Evolutionary conservation across 2,329 filamentous ascomycete species (phyloP).

Genomic region (Zalaria sp.): DNA sequence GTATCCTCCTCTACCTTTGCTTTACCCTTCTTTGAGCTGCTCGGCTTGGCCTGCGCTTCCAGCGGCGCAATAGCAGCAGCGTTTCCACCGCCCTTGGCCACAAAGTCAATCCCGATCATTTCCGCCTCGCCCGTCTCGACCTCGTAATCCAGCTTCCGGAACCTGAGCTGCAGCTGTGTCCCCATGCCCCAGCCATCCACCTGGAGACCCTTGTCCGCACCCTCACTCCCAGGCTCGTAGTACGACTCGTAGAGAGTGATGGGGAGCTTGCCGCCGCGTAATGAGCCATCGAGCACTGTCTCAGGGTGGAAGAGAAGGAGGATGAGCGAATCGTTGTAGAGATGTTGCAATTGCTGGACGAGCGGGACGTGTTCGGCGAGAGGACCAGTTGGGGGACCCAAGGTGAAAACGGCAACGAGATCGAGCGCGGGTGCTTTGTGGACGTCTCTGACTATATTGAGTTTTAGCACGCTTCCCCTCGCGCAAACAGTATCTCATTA

Average conservation of each 20-base stretch:
- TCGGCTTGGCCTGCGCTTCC: conserved; percentile 4
- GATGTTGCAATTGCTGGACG: conserved; percentile 60
- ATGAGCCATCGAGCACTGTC: conserved; percentile 32
- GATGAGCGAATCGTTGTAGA: conserved; percentile 73
- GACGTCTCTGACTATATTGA: conserved; percentile 60
- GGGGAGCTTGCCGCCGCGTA: conserved; percentile 67
- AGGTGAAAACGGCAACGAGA: conserved; percentile 50
- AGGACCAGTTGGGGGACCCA: conserved; percentile 61
- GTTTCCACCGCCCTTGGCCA: conserved; percentile 72
- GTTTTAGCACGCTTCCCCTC: conserved; percentile 1
- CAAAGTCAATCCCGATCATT: conserved; percentile 93
- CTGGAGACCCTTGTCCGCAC: conserved; percentile 50
- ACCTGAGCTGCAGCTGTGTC: conserved; percentile 48
- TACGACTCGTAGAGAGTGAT: conserved; percentile 77
- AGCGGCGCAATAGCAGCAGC: conserved; percentile 44
- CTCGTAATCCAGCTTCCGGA: conserved; percentile 71
- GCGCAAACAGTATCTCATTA: too few relatives aligned
- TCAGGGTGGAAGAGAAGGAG: conserved; percentile 76
- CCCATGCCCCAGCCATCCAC: conserved; percentile 49
- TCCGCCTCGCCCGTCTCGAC: conserved; percentile 92
- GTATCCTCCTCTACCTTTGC: conserved; percentile 22
- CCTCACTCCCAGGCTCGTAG: conserved; percentile 54
- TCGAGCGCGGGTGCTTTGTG: conserved; percentile 68
- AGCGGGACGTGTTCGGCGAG: conserved; percentile 52
- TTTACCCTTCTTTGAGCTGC: conserved; percentile 17